Conservation (phyloP, 1,139 yeast genomes). For the Yamadazyma spencermartinsiae region DNA sequence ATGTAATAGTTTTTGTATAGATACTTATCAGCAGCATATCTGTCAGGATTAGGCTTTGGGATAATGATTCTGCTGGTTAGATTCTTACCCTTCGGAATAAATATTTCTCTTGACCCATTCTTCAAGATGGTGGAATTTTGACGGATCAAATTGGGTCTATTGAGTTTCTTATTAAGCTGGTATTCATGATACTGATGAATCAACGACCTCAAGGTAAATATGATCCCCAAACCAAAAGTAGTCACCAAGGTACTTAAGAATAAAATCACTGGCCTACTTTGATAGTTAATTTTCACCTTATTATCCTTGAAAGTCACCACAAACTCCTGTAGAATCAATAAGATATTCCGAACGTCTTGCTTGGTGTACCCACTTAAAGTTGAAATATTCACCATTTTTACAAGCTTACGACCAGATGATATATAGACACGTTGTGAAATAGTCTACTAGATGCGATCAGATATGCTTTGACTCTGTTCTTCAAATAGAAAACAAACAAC, state of each 20-base stretch:
- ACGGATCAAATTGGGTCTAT: conserved; percentile 42
- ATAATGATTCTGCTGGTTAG: conserved; percentile 50
- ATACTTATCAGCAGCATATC: conserved; percentile 69
- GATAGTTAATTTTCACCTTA: conserved; percentile 43
- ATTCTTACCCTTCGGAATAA: conserved; percentile 52
- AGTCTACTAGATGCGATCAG: too few species aligned
- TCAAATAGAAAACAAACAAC: too few species aligned
- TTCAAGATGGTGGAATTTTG: conserved; percentile 46
- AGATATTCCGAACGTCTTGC: conserved; percentile 36
- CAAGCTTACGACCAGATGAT: too few species aligned
- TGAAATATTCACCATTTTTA: conserved; percentile 33
- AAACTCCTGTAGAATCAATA: conserved; percentile 40
- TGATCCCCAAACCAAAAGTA: conserved; percentile 45
- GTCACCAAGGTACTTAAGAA: conserved; percentile 44
- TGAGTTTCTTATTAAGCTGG: conserved; percentile 23
- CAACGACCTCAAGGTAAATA: conserved; percentile 33
- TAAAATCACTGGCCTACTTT: conserved; percentile 45
- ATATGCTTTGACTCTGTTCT: too few species aligned
- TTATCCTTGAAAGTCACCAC: conserved; percentile 38
- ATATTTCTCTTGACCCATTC: conserved; percentile 56
- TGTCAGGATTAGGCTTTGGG: conserved; percentile 58
- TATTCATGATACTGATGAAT: conserved; percentile 35
- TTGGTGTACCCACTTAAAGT: conserved; percentile 34
- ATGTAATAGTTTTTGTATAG: conserved; percentile 54
- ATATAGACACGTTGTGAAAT: too few species aligned